Evolutionary conservation across 2,329 filamentous ascomycete genomes (phyloP), one percentile per base, ranked within the genome.

Genomic region (Sordariomycetes sp.): DNA sequence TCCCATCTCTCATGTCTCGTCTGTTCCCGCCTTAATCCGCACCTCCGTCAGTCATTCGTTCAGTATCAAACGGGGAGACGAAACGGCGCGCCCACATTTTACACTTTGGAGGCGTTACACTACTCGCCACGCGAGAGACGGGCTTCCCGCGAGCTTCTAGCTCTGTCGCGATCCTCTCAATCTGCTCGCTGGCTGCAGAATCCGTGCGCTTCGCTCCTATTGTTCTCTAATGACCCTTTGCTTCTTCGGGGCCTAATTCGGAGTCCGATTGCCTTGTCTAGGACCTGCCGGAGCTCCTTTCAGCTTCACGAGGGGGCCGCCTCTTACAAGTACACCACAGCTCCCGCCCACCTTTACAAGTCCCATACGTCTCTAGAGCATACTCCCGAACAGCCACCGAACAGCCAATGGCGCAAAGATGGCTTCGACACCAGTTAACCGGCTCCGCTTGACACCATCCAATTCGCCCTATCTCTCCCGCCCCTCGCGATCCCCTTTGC

Each of bases 371-470:
- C 3, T 22, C 22, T n/a, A 12, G 15, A 17, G 54, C 28, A 39
- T 32, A 22, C 58, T 10, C 45, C 45, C 12, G 13, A 10, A 50
- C 22, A 20, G 10, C 20, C 10, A 8, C 45, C 10, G 58, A 53
- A 60, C 60, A 61, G 70, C 73, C 74, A 74, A 82, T 82, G 79
- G 78, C 74, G 69, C 28, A 67, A 65, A 74, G 65, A 84, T 83
- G 80, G 75, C 78, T 64, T 74, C 77, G 61, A 82, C 80, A 71
- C 79, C 80, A 60, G 70, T 70, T 61, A 77, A 77, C 65, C 79
- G 80, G 66, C 74, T 87, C 62, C 87, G 83, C 72, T 71, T 86
- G 63, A 90, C 89, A 58, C 88, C 90, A 58, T 85, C 87, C 59
- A 89, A 84, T 68, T 90, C 89, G 59, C 88, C 89, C 57, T 85